A percentile compares a stretch with the other conserved stretches of the same genome.
Conservation (phyloP, 169 alveolate species). For the Plasmodium ovale region DNA sequence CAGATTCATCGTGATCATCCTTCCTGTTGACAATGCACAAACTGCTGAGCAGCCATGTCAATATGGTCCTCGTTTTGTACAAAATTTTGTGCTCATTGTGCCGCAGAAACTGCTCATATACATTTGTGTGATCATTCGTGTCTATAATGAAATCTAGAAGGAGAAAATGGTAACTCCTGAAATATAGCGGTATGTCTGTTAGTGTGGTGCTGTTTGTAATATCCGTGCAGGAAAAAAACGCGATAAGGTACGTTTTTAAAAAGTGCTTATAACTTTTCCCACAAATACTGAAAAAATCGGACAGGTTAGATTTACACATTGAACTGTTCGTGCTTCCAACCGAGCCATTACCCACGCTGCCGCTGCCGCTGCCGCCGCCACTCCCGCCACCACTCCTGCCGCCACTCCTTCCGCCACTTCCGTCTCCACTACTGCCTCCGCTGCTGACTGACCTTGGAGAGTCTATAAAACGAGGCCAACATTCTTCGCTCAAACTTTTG, state of each 20-base stretch:
- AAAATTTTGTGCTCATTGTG: slow-evolving; percentile 31
- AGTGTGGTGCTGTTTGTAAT: slow-evolving; percentile 15
- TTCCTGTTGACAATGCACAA: background rate
- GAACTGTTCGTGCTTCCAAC: background rate
- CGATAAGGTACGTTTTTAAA: slow-evolving; percentile 29
- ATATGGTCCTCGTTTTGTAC: slow-evolving; percentile 35
- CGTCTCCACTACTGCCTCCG: background rate
- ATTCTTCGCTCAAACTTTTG: slow-evolving; percentile 59
- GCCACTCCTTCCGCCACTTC: background rate
- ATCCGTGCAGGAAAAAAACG: slow-evolving; percentile 45
- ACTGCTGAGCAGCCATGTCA: slow-evolving; percentile 35
- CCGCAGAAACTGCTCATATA: slow-evolving; percentile 36
- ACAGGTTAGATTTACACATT: slow-evolving; percentile 5
- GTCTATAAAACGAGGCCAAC: slow-evolving; percentile 49
- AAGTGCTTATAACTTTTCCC: slow-evolving; percentile 39
- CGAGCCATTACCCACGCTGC: background rate
- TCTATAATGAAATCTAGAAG: slow-evolving; percentile 61
- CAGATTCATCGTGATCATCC: background rate
- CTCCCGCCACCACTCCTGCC: background rate
- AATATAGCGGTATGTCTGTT: slow-evolving; percentile 37
- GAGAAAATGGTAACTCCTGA: slow-evolving; percentile 16
- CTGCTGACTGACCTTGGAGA: background rate
- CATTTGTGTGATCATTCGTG: slow-evolving; percentile 43
- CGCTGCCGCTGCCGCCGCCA: background rate
- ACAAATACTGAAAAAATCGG: slow-evolving; percentile 31